Conservation (phyloP, 1,284 basidiomycete genomes). For the Tilletiopsis washingtonensis region DNA sequence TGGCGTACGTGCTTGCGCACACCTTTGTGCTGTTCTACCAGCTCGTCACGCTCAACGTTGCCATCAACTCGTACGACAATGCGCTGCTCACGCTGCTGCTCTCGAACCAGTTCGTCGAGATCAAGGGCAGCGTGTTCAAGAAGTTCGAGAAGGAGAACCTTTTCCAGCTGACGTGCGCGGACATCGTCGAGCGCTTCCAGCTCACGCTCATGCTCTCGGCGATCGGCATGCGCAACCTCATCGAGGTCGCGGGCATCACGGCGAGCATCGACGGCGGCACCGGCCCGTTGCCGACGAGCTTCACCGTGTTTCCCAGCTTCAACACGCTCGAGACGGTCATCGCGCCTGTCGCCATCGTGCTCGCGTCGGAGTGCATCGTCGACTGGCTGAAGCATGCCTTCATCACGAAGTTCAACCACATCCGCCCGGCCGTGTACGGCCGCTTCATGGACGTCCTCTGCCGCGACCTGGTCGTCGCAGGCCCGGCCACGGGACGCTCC, state of each 20-base stretch:
- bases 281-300: slow-evolving; percentile 55
- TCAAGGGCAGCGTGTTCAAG: slow-evolving; percentile 98
- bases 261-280: slow-evolving; percentile 53
- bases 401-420: slow-evolving; percentile 86
- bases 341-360: slow-evolving; percentile 82
- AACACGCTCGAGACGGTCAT: slow-evolving; percentile 72
- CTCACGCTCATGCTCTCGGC: slow-evolving; percentile 81
- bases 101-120: slow-evolving; percentile 98
- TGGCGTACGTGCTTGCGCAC: slow-evolving; percentile 70
- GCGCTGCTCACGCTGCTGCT: slow-evolving; percentile 86
- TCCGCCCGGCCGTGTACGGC: slow-evolving; percentile 88
- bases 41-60: slow-evolving; percentile 88
- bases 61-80: slow-evolving; percentile 97
- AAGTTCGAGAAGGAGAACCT: slow-evolving; percentile 98
- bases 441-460: slow-evolving; percentile 93
- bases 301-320: slow-evolving; percentile 47
- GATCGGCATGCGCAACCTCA: slow-evolving; percentile 87
- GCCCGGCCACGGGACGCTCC: too few relatives aligned
- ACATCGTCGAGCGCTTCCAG: slow-evolving; percentile 96
- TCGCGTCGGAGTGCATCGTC: slow-evolving; percentile 85
- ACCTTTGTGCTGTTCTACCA: slow-evolving; percentile 95
- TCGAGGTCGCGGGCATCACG: slow-evolving; percentile 69
- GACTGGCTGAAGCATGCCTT: slow-evolving; percentile 99
- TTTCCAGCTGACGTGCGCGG: slow-evolving; percentile 83
- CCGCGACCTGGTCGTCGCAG: slow-evolving; percentile 79